Evolutionary conservation across 2,329 filamentous ascomycete species (phyloP), one percentile per base, ranked within the genome.

Genomic region (Seiridium cupressi): DNA sequence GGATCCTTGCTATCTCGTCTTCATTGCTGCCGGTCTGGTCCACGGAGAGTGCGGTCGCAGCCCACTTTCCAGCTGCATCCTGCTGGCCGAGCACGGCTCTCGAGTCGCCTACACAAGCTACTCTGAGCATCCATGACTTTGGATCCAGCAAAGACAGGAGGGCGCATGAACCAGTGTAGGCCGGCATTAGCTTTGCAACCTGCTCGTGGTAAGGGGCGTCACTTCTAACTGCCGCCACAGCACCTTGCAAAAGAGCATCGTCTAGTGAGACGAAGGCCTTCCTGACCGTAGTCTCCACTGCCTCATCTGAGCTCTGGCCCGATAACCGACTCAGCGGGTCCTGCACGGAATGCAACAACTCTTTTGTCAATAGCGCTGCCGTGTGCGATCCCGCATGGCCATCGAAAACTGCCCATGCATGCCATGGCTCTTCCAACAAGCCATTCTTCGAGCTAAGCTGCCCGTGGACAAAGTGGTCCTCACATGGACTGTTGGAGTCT

Each of bases 91-190:
- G 77, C 0, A 90, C 86, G 10, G 87, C 87, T 42, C 87, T 81
- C 0, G 85, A 90, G 72, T 91, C 88, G 0, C 89, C 89, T 0
- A 84, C 84, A 62, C 86, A 87, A 0, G 89, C 89, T 2, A 89
- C 86, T 32, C 84, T 82, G 0, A 91, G 73, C 0, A 76, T 83
- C 4, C 77, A 76, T 1, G 76, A 76, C 0, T 65, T 60, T 0
- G 85, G 79, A 62, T 91, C 86, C 67, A 85, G 89, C 1, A 89
- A 73, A 0, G 86, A 79, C 1, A 91, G 75, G 1, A 69, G 66
- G 3, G 68, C 70, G 47, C 70, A 72, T 3, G 70, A 65, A 1
- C 71, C 70, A 2, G 70, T 67, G 63, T 72, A 71, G 0, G 68
- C 69, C 5, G 65, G 65, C 51, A 71, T 70, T 4, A 72, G 64